Conservation (phyloP, 1,284 basidiomycete genomes). For the Grifola frondosa region DNA sequence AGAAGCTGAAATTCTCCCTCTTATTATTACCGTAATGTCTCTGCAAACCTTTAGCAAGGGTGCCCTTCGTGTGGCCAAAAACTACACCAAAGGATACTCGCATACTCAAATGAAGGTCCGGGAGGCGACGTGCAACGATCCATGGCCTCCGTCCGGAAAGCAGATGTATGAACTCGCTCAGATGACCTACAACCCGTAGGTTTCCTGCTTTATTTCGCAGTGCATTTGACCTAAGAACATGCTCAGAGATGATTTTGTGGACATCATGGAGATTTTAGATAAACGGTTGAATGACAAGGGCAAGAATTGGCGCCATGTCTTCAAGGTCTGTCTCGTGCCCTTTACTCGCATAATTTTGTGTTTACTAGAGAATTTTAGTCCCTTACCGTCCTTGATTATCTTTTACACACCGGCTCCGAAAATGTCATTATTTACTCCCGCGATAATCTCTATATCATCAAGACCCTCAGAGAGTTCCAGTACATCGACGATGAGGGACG, state of each 20-base stretch:
- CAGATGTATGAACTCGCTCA: conserved; percentile 99
- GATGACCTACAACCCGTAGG: conserved; percentile 93
- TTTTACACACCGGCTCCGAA: conserved; percentile 92
- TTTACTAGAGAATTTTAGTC: conserved; percentile 50
- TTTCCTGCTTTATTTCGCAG: conserved; percentile 14
- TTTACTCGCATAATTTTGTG: conserved; percentile 1
- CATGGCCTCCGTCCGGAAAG: conserved; percentile 93
- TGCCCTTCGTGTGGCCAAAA: conserved; percentile 82
- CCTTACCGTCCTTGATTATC: conserved; percentile 91
- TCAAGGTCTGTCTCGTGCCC: conserved; percentile 68
- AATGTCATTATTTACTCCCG: conserved; percentile 97
- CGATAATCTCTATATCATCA: conserved; percentile 96
- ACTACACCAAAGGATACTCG: conserved; percentile 91
- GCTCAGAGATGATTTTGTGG: conserved; percentile 87
- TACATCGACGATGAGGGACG: conserved; percentile 91
- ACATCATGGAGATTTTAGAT: conserved; percentile 99
- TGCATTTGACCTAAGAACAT: not conserved
- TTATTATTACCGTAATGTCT: conserved; percentile 30
- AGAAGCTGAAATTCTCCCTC: not conserved
- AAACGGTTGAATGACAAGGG: conserved; percentile 98
- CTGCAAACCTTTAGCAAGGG: conserved; percentile 53
- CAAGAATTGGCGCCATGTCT: conserved; percentile 99
- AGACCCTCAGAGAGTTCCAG: conserved; percentile 98
- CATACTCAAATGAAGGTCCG: conserved; percentile 91
- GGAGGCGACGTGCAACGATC: conserved; percentile 96